A percentile compares a stretch with the other conserved stretches of the same genome.
phyloP scores from a whole-genome alignment of 2,329 filamentous ascomycete species.

The Trichoderma polysporum region DNA sequence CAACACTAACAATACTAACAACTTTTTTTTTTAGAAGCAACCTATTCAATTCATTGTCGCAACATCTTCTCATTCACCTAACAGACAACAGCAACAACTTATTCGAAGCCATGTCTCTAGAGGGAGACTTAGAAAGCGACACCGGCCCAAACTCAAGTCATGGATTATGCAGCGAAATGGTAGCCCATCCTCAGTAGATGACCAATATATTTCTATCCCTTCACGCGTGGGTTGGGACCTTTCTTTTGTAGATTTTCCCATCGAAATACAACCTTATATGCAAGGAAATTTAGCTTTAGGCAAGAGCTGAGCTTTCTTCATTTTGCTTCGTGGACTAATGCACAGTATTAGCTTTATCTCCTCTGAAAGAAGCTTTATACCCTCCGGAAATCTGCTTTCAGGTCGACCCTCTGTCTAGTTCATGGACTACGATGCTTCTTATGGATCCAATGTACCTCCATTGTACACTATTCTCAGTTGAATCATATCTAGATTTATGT shows the following conservation, averaged over 20 bases:
- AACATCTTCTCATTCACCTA: background rate
- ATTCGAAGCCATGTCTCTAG: background rate
- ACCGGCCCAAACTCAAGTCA: background rate
- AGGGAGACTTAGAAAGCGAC: background rate
- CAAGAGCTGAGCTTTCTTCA: background rate
- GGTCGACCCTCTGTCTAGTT: constrained; percentile 20
- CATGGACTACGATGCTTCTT: constrained; percentile 24
- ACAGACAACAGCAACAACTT: background rate
- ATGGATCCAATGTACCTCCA: constrained; percentile 5
- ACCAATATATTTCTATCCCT: constrained; percentile 20
- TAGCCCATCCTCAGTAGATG: background rate
- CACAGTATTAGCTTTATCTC: background rate
- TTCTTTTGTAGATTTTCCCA: constrained; percentile 27
- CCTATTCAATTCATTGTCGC: background rate
- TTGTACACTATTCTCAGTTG: background rate
- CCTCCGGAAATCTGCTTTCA: constrained; percentile 26
- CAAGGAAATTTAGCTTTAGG: constrained; percentile 22
- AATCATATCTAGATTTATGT: background rate
- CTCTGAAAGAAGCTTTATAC: constrained; percentile 22
- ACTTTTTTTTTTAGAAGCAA: background rate
- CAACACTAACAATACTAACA: no score
- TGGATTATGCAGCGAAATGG: background rate
- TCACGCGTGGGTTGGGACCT: constrained; percentile 23
- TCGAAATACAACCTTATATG: constrained; percentile 26
- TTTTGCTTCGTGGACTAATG: background rate